phyloP scores from a whole-genome alignment of 306 rosid genomes.

The Prunus kanzakura region DNA sequence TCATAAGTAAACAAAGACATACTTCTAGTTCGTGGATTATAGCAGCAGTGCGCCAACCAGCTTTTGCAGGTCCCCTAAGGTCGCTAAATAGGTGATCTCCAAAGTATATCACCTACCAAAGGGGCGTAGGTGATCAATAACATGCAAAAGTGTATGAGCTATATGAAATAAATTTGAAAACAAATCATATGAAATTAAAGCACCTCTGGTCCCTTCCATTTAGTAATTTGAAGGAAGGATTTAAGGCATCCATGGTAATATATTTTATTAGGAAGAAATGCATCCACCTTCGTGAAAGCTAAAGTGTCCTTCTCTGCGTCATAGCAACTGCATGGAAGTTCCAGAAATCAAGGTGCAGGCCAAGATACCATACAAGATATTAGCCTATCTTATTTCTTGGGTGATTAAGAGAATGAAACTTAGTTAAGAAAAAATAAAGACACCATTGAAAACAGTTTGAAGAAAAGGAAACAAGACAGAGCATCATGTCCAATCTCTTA shows the following conservation, averaged over 20 bases:
- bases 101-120: constrained; percentile 86
- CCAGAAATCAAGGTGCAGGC: constrained; percentile 19
- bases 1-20: constrained; percentile 13
- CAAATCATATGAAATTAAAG: constrained; percentile 12
- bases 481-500: constrained; percentile 1
- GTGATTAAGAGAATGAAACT: constrained; percentile 20
- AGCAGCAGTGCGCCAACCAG: constrained; percentile 99
- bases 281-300: constrained; percentile 83
- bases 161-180: constrained; percentile 14
- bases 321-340: constrained; percentile 64
- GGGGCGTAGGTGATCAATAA: constrained; percentile 1
- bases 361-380: constrained; percentile 9
- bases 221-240: constrained; percentile 83
- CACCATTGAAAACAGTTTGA: background rate
- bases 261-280: constrained; percentile 69
- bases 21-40: constrained; percentile 93
- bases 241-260: constrained; percentile 94
- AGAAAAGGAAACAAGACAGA: constrained; percentile 7
- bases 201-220: constrained; percentile 99
- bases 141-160: constrained; percentile 1
- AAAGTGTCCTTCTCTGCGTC: constrained; percentile 73
- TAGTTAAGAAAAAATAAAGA: background rate
- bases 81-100: constrained; percentile 98
- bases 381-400: constrained; percentile 8
- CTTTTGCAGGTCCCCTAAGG: constrained; percentile 94